A percentile compares a stretch with the other conserved stretches of the same genome.
phyloP scores from a whole-genome alignment of 192 early-diverging fungal species.

The Linnemannia hyalina region DNA sequence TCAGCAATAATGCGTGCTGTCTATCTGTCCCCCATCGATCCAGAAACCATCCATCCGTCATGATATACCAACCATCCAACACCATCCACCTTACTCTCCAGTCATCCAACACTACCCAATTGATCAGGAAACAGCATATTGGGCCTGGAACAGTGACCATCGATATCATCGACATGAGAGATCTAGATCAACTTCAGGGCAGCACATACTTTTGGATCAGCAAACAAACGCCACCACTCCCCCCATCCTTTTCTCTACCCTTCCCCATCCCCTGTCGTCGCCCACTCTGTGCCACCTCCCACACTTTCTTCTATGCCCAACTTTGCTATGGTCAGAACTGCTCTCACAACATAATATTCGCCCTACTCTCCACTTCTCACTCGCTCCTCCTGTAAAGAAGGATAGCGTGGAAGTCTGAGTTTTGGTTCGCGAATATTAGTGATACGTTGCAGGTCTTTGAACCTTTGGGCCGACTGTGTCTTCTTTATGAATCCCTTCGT shows the following conservation, averaged over 20 bases:
- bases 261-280: slow-evolving; percentile 1
- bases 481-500: slow-evolving; percentile 57
- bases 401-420: not conserved
- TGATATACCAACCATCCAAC: slow-evolving; percentile 13
- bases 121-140: not conserved
- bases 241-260: not conserved
- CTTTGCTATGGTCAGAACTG: slow-evolving; percentile 39
- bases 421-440: slow-evolving; percentile 5
- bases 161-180: not conserved
- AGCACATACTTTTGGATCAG: not conserved
- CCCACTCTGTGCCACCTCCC: slow-evolving; percentile 19
- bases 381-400: not conserved
- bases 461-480: slow-evolving; percentile 38
- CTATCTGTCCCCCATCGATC: slow-evolving; percentile 18
- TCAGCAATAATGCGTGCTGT: not conserved
- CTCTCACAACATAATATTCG: slow-evolving; percentile 16
- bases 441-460: slow-evolving; percentile 51
- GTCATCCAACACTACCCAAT: not conserved
- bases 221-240: not conserved
- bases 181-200: not conserved
- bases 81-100: not conserved
- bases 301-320: slow-evolving; percentile 10
- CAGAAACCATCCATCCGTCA: slow-evolving; percentile 53
- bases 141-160: not conserved
- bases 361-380: not conserved